These are phyloP conservation scores for Sabuloglossum arenarium DNA, from an alignment of 495 filamentous ascomycete species.

Conservation along the genomic window DNA sequence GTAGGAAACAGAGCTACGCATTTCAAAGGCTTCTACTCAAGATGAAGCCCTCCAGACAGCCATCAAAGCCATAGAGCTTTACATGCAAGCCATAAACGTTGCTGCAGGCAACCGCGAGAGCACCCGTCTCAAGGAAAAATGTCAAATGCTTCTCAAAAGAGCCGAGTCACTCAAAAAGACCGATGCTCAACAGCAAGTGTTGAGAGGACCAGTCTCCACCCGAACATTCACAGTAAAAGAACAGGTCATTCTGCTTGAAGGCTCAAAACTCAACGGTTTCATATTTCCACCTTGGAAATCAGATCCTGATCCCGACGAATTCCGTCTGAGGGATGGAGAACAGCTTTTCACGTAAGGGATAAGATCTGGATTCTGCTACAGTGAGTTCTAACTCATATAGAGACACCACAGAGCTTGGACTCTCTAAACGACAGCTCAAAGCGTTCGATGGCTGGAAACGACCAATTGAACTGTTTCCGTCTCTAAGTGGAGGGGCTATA, in stretches of 20 bases:
- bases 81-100: slow-evolving; percentile 48
- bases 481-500: slow-evolving; percentile 9
- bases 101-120: slow-evolving; percentile 32
- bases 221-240: slow-evolving; percentile 50
- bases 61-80: slow-evolving; percentile 53
- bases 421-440: slow-evolving; percentile 48
- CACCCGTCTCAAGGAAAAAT: slow-evolving; percentile 36
- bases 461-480: slow-evolving; percentile 33
- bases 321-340: slow-evolving; percentile 21
- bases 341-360: slow-evolving; percentile 28
- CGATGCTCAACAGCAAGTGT: neutral
- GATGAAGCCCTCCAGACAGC: slow-evolving; percentile 50
- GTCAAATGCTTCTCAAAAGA: slow-evolving; percentile 38
- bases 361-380: neutral
- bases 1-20: slow-evolving; percentile 39
- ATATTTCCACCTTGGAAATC: slow-evolving; percentile 65
- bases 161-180: slow-evolving; percentile 52
- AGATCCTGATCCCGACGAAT: slow-evolving; percentile 32
- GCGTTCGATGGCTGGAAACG: slow-evolving; percentile 71
- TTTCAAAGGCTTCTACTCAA: slow-evolving; percentile 32
- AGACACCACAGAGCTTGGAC: slow-evolving; percentile 40
- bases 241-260: slow-evolving; percentile 54
- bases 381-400: slow-evolving; percentile 24
- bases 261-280: slow-evolving; percentile 58
- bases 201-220: slow-evolving; percentile 19